A percentile compares a stretch with the other conserved stretches of the same genome.
phyloP scores from a whole-genome alignment of 179 eudicot species.

The Spinacia oleracea region DNA sequence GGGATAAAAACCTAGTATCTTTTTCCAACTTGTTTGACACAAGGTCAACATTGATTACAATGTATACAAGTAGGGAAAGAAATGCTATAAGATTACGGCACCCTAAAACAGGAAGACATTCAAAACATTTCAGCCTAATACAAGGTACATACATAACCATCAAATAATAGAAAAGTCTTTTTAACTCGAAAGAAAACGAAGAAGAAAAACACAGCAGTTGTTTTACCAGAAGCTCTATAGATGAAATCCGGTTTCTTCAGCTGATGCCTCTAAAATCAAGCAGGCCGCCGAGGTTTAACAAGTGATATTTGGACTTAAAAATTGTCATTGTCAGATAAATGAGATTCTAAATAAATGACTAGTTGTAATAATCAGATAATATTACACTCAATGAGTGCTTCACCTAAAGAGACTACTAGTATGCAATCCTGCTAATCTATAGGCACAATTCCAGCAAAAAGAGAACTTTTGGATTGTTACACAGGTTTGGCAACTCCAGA shows the following conservation, averaged over 20 bases:
- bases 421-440: conserved; percentile 14
- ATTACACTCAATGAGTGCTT: conserved; percentile 28
- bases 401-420: conserved; percentile 2
- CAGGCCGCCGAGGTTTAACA: background rate
- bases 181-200: too few species aligned
- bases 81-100: too few species aligned
- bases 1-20: too few species aligned
- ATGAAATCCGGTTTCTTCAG: conserved; percentile 1
- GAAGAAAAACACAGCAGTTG: background rate
- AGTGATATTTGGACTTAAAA: background rate
- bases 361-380: conserved; percentile 24
- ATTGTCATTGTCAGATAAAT: conserved; percentile 12
- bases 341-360: conserved; percentile 10
- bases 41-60: too few species aligned
- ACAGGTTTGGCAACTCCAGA: conserved; percentile 5
- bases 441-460: conserved; percentile 21
- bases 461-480: conserved; percentile 7
- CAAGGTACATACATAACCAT: background rate
- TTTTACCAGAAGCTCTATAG: background rate
- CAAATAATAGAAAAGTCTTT: background rate
- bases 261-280: conserved; percentile 15
- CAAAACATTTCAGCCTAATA: conserved; percentile 1
- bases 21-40: too few species aligned
- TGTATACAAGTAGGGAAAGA: too few species aligned
- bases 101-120: background rate